Evolutionary conservation across 2,329 filamentous ascomycete species (phyloP), one percentile per base, ranked within the genome.

Genomic region (Fusarium robinianum): DNA sequence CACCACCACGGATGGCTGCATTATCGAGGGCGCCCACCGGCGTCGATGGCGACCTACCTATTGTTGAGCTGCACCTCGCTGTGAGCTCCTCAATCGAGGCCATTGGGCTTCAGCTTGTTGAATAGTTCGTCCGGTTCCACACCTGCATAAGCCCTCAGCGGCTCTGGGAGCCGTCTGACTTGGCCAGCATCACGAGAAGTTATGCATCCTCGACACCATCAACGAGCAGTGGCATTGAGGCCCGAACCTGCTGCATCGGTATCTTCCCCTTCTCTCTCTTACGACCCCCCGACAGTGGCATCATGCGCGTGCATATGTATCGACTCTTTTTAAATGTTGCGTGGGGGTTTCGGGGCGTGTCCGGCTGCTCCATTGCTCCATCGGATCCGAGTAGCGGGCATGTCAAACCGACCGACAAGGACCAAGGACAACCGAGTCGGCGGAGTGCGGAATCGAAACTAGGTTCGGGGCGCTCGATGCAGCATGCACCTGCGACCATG

Each of bases 401-500:
- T 5, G n/a, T 41, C 24, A 21, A 33, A 10, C 3, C 15, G 10
- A 26, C 18, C 34, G 36, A 27, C 23, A 25, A 30, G 22, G 23
- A 24, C 30, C n/a, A 22, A 12, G 38, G 24, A 36, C 47, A 31
- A 34, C 36, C 42, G 18, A 42, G 29, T 11, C 35, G 22, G 25
- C 37, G 22, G 34, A 37, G 30, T 30, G 33, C 29, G 46, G 42
- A 48, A 46, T 41, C 29, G 25, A 49, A 38, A 37, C 49, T 41
- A 41, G 46, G 41, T 54, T 34, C 35, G 37, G 25, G 33, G 23
- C 32, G 21, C 19, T 30, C 31, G 11, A 22, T 26, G 19, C 32
- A 39, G 22, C 24, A 36, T 51, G 50, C 47, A 48, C 16, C 44
- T 45, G 47, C 43, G 29, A 32, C 30, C 34, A 36, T 43, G 32